A percentile compares a stretch with the other conserved stretches of the same genome.
Conservation (phyloP, 2,329 filamentous ascomycete genomes). For the Penicillium hordei region DNA sequence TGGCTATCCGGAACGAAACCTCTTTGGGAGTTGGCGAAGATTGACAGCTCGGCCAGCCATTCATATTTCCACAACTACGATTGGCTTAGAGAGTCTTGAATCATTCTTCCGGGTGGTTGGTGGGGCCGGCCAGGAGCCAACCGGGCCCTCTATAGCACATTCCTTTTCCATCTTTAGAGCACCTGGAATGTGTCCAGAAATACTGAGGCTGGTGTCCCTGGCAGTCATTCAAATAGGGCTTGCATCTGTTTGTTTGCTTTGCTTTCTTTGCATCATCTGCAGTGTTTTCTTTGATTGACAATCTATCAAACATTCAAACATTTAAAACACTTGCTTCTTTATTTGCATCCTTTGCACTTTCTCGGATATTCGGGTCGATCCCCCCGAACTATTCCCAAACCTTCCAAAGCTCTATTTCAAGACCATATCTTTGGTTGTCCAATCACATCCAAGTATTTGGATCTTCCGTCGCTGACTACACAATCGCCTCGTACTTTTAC, state of each 20-base stretch:
- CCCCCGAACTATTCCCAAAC: constrained; percentile 17
- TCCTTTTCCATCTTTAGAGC: constrained; percentile 36
- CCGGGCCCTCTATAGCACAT: constrained; percentile 30
- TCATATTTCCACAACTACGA: constrained; percentile 14
- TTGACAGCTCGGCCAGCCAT: constrained; percentile 30
- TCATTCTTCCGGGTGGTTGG: constrained; percentile 25
- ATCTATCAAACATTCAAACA: constrained; percentile 35
- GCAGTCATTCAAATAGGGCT: constrained; percentile 40
- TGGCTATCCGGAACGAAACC: constrained; percentile 32
- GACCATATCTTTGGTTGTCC: constrained; percentile 23
- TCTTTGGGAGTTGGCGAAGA: constrained; percentile 21
- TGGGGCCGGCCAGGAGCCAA: constrained; percentile 24
- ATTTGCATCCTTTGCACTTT: constrained; percentile 28
- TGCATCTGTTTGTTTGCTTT: constrained; percentile 46
- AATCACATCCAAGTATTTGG: constrained; percentile 31
- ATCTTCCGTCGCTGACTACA: constrained; percentile 25
- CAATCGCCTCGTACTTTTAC: neutral
- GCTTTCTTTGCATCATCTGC: constrained; percentile 44
- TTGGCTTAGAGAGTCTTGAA: constrained; percentile 28
- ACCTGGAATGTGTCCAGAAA: constrained; percentile 38
- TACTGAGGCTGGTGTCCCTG: constrained; percentile 35
- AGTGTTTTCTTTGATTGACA: constrained; percentile 42
- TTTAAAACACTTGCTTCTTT: constrained; percentile 10
- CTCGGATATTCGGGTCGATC: constrained; percentile 23
- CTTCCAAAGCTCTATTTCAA: constrained; percentile 22